These are phyloP conservation scores for Alternaria postmessia DNA, from an alignment of 2,329 filamentous ascomycete genomes.

Conservation along the genomic window DNA sequence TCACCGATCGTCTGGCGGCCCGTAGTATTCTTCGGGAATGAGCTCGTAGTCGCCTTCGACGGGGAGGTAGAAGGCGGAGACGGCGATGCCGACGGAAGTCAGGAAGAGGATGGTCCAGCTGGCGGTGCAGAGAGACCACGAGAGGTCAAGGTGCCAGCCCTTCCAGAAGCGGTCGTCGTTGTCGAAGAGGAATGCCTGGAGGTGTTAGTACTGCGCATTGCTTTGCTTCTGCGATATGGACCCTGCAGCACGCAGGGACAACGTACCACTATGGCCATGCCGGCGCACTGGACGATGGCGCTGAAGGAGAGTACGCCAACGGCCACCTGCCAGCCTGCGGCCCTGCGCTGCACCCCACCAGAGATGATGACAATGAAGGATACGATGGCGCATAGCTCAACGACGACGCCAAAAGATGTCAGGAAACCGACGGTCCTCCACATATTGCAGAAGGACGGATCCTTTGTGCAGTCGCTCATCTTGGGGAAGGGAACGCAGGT, in stretches of 20 bases:
- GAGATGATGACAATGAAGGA: slow-evolving; percentile 78
- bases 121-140: slow-evolving; percentile 74
- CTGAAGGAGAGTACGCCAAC: slow-evolving; percentile 70
- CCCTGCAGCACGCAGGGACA: slow-evolving; percentile 2
- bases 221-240: not conserved
- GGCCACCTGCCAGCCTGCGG: slow-evolving; percentile 83
- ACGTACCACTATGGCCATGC: slow-evolving; percentile 83
- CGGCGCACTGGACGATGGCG: slow-evolving; percentile 74
- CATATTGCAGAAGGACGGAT: slow-evolving; percentile 84
- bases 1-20: slow-evolving; percentile 48
- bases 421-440: slow-evolving; percentile 90
- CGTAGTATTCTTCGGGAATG: slow-evolving; percentile 58
- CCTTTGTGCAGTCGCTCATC: slow-evolving; percentile 70
- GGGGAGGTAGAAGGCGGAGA: slow-evolving; percentile 75
- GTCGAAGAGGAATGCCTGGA: slow-evolving; percentile 81
- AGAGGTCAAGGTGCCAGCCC: slow-evolving; percentile 81
- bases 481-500: slow-evolving; percentile 73
- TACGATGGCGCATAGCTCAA: slow-evolving; percentile 82
- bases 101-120: slow-evolving; percentile 66
- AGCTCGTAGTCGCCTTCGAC: slow-evolving; percentile 88
- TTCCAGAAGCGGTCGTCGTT: slow-evolving; percentile 83
- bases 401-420: slow-evolving; percentile 82
- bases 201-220: slow-evolving; percentile 14
- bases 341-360: slow-evolving; percentile 81
- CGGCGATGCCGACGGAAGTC: slow-evolving; percentile 65